Conservation (phyloP, 192 early-diverging fungal species). For the Backusella tarrabulga region DNA sequence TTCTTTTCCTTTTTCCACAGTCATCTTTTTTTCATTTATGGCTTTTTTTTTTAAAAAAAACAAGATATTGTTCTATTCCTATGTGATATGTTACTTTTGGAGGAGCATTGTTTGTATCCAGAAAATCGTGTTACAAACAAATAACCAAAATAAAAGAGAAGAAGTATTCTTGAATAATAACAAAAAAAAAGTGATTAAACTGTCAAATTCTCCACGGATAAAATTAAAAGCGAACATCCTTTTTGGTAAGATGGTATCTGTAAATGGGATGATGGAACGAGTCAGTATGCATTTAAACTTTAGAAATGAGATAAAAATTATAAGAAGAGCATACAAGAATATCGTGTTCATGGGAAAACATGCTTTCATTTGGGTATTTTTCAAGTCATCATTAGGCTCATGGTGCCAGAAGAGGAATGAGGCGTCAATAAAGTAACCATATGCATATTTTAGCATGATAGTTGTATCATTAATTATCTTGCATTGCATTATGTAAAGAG, state of each 20-base stretch:
- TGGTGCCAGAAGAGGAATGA: neutral
- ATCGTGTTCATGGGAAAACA: neutral
- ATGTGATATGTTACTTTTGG: too few relatives aligned
- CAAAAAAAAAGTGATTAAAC: neutral
- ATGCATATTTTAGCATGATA: too few relatives aligned
- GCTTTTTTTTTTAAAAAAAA: too few relatives aligned
- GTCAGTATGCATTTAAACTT: neutral
- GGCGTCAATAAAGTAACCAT: too few relatives aligned
- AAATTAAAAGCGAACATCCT: neutral
- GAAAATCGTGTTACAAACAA: neutral
- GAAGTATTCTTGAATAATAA: neutral
- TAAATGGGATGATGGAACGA: neutral
- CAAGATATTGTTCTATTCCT: too few relatives aligned
- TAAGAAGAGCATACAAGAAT: too few relatives aligned
- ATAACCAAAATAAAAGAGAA: neutral
- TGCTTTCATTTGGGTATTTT: neutral
- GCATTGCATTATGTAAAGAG: too few relatives aligned
- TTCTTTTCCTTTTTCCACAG: neutral
- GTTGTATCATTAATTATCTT: too few relatives aligned
- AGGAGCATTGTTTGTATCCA: neutral
- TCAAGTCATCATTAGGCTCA: neutral
- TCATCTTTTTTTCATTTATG: too few relatives aligned
- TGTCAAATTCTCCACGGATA: neutral
- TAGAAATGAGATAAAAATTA: neutral
- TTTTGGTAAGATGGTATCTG: neutral